Evolutionary conservation across 73 alveolate genomes (phyloP), one percentile per base, ranked within the genome.

Genomic region (Tetrahymena borealis): DNA sequence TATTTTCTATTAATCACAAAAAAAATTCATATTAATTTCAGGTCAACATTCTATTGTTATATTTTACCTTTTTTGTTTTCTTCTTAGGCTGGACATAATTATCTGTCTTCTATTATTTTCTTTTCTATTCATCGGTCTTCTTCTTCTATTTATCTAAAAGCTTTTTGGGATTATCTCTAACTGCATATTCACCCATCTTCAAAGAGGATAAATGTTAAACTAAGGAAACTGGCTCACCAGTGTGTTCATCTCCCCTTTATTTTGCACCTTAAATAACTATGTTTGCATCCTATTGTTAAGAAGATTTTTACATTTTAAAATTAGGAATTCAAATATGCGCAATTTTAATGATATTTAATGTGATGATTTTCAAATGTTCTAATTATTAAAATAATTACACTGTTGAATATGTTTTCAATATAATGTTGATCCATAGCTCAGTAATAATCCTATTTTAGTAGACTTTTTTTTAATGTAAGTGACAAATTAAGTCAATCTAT

Each of bases 201-300:
- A 93, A 96, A 90, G 98, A 94, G 42, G 95, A 94, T 90, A 96
- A 95, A 15, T 98, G 99, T 78, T 94, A 96, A 39, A 39, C 95
- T n/a, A 98, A 93, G 40, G 99, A 93, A 90, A 97, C 98, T 12
- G 99, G 99, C 93, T 98, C 99, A 15, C 99, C 99, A 35, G 99
- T 94, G 35, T 99, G 99, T 94, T 95, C 98, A 78, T 96, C 94
- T 24, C 91, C 78, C 28, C 92, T 40, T 79, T 94, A 94, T 31
- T 90, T 95, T 39, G 91, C 96, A 79, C 95, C 94, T 28, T 96
- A 91, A 78, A 92, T 78, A 18, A 96, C 97, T 85, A 40, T 24
- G 77, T 94, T 94, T 40, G 85, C 85, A 24, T 60, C 15, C 85
- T 60, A 6, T 60, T 60, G n/a, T n/a, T n/a, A n/a, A n/a, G n/a